Conservation (phyloP, 2,329 filamentous ascomycete genomes). For the Amylocarpus encephaloides region DNA sequence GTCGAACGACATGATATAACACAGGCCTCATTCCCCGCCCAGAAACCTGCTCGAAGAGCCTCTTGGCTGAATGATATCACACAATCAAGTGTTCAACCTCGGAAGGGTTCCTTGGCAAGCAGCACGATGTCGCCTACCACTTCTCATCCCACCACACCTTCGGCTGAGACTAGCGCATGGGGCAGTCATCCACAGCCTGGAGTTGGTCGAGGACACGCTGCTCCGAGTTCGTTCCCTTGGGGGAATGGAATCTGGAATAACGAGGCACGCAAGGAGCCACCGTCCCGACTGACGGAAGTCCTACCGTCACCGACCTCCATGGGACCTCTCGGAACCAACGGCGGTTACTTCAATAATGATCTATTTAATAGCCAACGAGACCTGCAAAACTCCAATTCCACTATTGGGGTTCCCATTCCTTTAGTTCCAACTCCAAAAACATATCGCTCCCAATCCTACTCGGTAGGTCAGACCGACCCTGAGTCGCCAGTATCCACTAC, state of each 20-base stretch:
- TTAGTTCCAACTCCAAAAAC: slow-evolving; percentile 87
- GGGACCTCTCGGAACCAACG: slow-evolving; percentile 39
- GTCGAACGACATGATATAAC: slow-evolving; percentile 54
- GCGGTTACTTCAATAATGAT: slow-evolving; percentile 38
- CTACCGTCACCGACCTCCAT: slow-evolving; percentile 66
- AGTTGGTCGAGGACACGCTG: slow-evolving; percentile 41
- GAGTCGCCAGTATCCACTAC: slow-evolving; percentile 39
- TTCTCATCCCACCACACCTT: slow-evolving; percentile 76
- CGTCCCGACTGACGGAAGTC: slow-evolving; percentile 67
- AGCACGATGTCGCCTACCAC: slow-evolving; percentile 71
- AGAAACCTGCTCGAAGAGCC: slow-evolving; percentile 62
- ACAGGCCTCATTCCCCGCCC: slow-evolving; percentile 43
- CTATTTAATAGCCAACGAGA: slow-evolving; percentile 44
- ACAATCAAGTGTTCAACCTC: slow-evolving; percentile 54
- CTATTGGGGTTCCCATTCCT: slow-evolving; percentile 82
- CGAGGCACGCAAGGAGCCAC: slow-evolving; percentile 68
- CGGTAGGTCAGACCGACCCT: slow-evolving; percentile 80
- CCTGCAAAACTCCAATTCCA: slow-evolving; percentile 45
- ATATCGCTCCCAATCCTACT: slow-evolving; percentile 94
- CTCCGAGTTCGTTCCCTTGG: slow-evolving; percentile 56
- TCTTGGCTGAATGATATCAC: slow-evolving; percentile 85
- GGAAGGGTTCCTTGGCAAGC: slow-evolving; percentile 72
- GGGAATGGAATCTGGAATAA: slow-evolving; percentile 77
- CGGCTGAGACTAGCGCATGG: slow-evolving; percentile 58
- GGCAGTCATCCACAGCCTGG: slow-evolving; percentile 42